phyloP scores from a whole-genome alignment of 805 yeast genomes.

The Lipomyces sp. region DNA sequence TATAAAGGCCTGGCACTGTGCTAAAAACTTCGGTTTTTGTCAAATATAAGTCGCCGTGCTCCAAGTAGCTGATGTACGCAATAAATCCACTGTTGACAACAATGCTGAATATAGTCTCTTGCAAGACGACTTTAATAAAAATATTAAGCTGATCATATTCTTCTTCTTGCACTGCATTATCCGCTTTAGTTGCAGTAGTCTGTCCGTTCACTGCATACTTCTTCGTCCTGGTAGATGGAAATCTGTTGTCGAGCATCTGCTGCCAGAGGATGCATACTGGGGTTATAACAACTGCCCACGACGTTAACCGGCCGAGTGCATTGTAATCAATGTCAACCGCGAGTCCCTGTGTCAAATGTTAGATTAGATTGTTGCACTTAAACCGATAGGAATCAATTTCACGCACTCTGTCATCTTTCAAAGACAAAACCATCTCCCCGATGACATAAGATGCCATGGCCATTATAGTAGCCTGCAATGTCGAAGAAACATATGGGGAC shows the following conservation, averaged over 20 bases:
- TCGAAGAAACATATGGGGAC: background rate
- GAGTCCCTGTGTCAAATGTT: background rate
- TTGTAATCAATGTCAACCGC: constrained; percentile 20
- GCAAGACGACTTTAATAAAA: constrained; percentile 14
- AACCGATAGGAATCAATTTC: background rate
- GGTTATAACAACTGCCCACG: constrained; percentile 30
- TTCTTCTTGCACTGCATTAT: background rate
- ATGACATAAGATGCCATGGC: background rate
- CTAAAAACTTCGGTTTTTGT: background rate
- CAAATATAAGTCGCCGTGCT: background rate
- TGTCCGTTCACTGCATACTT: background rate
- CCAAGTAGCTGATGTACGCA: background rate
- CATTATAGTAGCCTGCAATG: background rate
- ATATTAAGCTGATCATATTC: constrained; percentile 13
- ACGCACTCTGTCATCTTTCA: background rate
- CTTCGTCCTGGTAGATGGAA: constrained; percentile 12
- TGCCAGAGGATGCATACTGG: constrained; percentile 22
- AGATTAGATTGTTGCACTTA: background rate
- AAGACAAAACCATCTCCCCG: background rate
- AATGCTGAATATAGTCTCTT: constrained; percentile 19
- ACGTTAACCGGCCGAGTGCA: constrained; percentile 45
- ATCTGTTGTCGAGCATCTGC: constrained; percentile 12
- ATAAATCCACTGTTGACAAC: constrained; percentile 11
- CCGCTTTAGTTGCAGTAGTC: background rate
- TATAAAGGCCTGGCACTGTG: constrained; percentile 11